Percentiles rank a stretch among this genome's conserved stretches.
Evolutionary conservation across 441 rosid species (phyloP).

Genomic region (Eruca vesicaria): DNA sequence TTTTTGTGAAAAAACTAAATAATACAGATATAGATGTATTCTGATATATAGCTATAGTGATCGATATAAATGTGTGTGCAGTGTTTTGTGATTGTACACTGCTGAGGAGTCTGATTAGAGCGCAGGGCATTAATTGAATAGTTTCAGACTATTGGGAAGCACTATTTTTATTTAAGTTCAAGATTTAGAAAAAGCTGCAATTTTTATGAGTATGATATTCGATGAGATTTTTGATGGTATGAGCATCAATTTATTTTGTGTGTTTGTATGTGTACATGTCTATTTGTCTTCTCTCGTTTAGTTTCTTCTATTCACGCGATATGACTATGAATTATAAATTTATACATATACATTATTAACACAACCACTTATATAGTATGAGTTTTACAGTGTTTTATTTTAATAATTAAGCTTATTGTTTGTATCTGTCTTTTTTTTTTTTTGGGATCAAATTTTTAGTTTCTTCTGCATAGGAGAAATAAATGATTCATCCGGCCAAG

Average conservation of each 20-base stretch:
- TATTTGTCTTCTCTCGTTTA: conserved; percentile 33
- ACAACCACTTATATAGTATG: too few relatives aligned
- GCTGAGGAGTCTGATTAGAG: conserved; percentile 1
- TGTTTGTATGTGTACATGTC: conserved; percentile 35
- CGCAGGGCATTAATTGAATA: conserved; percentile 28
- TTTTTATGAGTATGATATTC: conserved; percentile 22
- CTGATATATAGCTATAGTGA: background rate
- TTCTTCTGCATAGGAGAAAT: conserved; percentile 43
- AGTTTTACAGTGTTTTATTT: background rate
- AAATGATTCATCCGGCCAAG: conserved; percentile 41
- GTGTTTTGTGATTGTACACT: too few relatives aligned
- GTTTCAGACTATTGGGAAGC: conserved; percentile 15
- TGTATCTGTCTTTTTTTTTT: conserved; percentile 16
- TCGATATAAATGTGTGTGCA: conserved; percentile 25
- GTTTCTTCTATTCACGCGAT: conserved; percentile 16
- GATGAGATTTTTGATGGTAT: conserved; percentile 16
- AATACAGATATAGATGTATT: background rate
- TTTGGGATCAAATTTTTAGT: too few relatives aligned
- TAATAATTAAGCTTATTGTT: background rate
- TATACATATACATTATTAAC: too few relatives aligned
- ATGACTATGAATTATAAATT: too few relatives aligned
- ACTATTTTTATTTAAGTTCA: background rate
- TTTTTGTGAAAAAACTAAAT: background rate
- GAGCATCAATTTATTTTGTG: conserved; percentile 28
- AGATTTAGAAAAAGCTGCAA: conserved; percentile 18